A percentile compares a stretch with the other conserved stretches of the same genome.
Conservation (phyloP, 148 eudicot genomes). For the Amaranthus palmeri region DNA sequence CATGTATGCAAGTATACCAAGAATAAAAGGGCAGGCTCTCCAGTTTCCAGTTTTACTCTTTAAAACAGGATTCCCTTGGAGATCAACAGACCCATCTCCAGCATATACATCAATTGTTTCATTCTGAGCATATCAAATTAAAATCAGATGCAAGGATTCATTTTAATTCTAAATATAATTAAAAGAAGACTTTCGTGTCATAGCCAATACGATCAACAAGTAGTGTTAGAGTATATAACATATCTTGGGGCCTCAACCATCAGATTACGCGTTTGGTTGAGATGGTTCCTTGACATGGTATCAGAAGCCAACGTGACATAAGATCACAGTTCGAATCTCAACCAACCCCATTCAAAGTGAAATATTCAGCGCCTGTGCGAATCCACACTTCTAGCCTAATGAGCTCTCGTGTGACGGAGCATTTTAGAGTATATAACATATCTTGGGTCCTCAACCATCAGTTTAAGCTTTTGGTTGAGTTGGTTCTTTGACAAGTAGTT, state of each 20-base stretch:
- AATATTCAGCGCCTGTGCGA: too few relatives aligned
- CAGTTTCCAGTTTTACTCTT: slow-evolving; percentile 76
- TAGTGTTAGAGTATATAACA: background rate
- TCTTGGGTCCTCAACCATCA: too few relatives aligned
- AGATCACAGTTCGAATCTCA: background rate
- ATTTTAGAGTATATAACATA: too few relatives aligned
- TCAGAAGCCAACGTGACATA: too few relatives aligned
- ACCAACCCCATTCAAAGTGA: too few relatives aligned
- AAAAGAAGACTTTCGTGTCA: background rate
- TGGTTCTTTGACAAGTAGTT: too few relatives aligned
- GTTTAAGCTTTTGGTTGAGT: too few relatives aligned
- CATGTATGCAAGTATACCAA: slow-evolving; percentile 35
- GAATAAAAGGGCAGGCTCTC: slow-evolving; percentile 85
- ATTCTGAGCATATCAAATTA: slow-evolving; percentile 24
- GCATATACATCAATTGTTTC: slow-evolving; percentile 44
- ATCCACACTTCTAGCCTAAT: too few relatives aligned
- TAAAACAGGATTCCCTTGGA: slow-evolving; percentile 57
- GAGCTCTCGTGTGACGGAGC: too few relatives aligned
- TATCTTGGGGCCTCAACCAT: background rate
- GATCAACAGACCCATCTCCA: slow-evolving; percentile 77
- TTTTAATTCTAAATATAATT: background rate
- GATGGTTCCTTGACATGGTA: too few relatives aligned
- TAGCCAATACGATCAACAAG: background rate
- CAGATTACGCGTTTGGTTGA: too few relatives aligned
- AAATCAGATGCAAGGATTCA: background rate